A percentile compares a stretch with the other conserved stretches of the same genome.
phyloP scores from a whole-genome alignment of 2,329 filamentous ascomycete genomes.

The Fusarium buxicola region DNA sequence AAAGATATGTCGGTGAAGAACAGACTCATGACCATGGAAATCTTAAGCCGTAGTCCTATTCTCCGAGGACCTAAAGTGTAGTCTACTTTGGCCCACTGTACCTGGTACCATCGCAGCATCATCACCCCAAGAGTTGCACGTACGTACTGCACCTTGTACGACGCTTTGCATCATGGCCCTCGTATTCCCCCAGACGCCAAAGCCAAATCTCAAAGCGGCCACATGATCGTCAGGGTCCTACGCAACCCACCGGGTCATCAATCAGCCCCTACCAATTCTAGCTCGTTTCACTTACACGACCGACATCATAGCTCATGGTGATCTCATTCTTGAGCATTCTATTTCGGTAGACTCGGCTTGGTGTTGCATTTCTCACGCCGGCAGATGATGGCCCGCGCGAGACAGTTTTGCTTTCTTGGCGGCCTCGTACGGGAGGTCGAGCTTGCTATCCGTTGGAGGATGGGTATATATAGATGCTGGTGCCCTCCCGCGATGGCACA shows the following conservation, averaged over 20 bases:
- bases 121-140: background rate
- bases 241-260: slow-evolving; percentile 17
- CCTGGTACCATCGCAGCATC: too few species aligned
- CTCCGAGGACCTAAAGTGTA: too few species aligned
- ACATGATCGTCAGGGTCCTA: slow-evolving; percentile 12
- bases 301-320: slow-evolving; percentile 1
- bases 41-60: too few species aligned
- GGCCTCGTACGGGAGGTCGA: slow-evolving; percentile 1
- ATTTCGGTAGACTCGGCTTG: too few species aligned
- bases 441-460: background rate
- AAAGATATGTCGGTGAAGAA: too few species aligned
- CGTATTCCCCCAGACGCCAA: slow-evolving; percentile 18
- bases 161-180: slow-evolving; percentile 12
- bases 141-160: background rate
- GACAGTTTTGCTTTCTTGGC: background rate
- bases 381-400: background rate
- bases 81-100: too few species aligned
- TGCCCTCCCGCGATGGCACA: background rate
- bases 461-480: slow-evolving; percentile 4
- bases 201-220: slow-evolving; percentile 14
- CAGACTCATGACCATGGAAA: too few species aligned
- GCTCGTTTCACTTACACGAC: slow-evolving; percentile 7
- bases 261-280: slow-evolving; percentile 20
- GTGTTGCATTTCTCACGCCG: background rate
- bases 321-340: too few species aligned